Conservation (phyloP, 495 filamentous ascomycete genomes). For the Symbiotaphrina buchneri region DNA sequence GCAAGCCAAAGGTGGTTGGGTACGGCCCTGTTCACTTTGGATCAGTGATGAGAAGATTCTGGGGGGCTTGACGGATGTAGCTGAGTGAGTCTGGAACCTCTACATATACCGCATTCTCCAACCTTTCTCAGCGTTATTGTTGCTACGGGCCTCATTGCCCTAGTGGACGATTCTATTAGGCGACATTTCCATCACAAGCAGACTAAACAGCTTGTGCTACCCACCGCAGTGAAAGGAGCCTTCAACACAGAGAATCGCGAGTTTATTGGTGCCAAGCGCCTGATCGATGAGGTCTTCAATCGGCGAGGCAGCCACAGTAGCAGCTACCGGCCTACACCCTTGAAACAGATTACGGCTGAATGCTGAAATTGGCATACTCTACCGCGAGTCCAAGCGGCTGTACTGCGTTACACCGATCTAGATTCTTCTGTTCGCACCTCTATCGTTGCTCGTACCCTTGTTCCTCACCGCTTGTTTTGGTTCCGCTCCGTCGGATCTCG, state of each 20-base stretch:
- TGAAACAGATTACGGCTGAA: too few species aligned
- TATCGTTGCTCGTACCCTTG: too few species aligned
- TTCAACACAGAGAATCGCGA: constrained; percentile 41
- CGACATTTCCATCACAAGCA: constrained; percentile 50
- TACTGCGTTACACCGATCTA: too few species aligned
- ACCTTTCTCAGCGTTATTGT: constrained; percentile 46
- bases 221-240: constrained; percentile 31
- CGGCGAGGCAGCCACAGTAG: constrained; percentile 22
- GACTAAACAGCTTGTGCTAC: constrained; percentile 26
- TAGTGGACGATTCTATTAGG: constrained; percentile 85
- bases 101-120: neutral
- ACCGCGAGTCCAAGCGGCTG: too few species aligned
- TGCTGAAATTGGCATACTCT: too few species aligned
- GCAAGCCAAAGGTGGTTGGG: constrained; percentile 63
- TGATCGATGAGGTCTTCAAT: constrained; percentile 64
- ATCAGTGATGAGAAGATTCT: constrained; percentile 52
- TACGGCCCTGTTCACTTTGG: constrained; percentile 77
- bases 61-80: constrained; percentile 50
- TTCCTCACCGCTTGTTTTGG: too few species aligned
- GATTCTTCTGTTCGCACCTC: too few species aligned
- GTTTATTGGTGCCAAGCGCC: constrained; percentile 41
- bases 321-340: too few species aligned
- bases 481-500: too few species aligned
- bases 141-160: constrained; percentile 67
- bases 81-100: constrained; percentile 54